These are phyloP conservation scores for Quercus rubra DNA, from an alignment of 306 rosid species.

Conservation along the genomic window DNA sequence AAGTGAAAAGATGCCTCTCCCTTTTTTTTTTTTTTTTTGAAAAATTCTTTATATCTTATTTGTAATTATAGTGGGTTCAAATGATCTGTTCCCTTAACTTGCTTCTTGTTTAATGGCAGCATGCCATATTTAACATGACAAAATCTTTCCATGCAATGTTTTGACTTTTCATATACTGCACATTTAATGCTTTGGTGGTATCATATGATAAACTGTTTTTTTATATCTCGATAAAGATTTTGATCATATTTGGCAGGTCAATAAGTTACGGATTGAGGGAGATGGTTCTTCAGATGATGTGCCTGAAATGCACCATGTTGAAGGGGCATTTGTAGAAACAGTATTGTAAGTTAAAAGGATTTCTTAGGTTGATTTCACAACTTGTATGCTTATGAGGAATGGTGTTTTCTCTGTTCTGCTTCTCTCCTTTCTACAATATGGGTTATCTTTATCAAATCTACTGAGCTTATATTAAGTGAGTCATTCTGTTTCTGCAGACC, in stretches of 20 bases:
- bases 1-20: not conserved
- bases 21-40: not conserved
- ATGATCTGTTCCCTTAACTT: not conserved
- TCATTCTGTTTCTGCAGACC: constrained; percentile 54
- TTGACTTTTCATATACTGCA: not conserved
- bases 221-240: constrained; percentile 4
- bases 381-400: not conserved
- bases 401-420: constrained; percentile 12
- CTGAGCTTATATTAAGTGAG: constrained; percentile 17
- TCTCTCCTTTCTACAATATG: constrained; percentile 5
- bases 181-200: not conserved
- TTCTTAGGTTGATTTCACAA: not conserved
- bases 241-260: constrained; percentile 52
- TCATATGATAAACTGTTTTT: not conserved
- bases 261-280: constrained; percentile 67
- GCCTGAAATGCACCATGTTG: constrained; percentile 75
- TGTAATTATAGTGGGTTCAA: not conserved
- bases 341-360: constrained; percentile 60
- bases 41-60: not conserved
- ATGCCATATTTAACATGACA: not conserved
- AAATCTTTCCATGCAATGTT: not conserved
- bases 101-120: not conserved
- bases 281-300: constrained; percentile 57
- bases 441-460: constrained; percentile 1
- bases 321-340: constrained; percentile 92